Base-by-base conservation (phyloP, 2,329 filamentous ascomycete genomes). In the Gliomastix tumulicola region DNA sequence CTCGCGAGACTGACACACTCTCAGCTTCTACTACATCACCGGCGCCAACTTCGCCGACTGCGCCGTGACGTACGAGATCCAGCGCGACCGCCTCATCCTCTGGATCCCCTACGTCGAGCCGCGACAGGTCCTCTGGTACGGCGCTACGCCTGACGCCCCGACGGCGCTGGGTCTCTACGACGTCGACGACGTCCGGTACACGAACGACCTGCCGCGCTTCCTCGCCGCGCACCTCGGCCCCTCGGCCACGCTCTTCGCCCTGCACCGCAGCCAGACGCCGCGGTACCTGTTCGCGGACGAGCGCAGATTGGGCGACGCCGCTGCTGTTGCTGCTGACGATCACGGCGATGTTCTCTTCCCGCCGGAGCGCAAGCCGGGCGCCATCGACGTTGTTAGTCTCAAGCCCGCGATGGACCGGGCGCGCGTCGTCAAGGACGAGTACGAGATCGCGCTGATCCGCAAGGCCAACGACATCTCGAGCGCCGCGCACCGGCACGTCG, bases 391-490 rank as follows among this genome's bases (percentile, higher is more conserved):
- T 30, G 53, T 55, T 12, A 62, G 59, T 9, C 68, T 96, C 9
- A 73, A 74, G 44, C 71, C 72, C 2, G 84, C 85, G 34, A 89
- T 96, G 61, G 83, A 95, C 53, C 72, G 78, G 37, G 82, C 83
- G 17, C 82, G 90, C 21, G 82, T 90, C 3, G 69, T 86, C 58
- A 97, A 89, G 61, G 81, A 86, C 47, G 75, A 79, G 34, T 85
- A 80, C 51, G 84, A 89, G 61, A 68, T 88, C 39, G 81, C 79
- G 21, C 68, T 88, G 54, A 83, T 86, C 43, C 73, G 71, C 47
- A 79, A 80, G 40, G 90, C 92, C 22, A 92, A 89, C 53, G 74
- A 72, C 30, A 79, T 97, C 45, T 88, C 87, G 4, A 81, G 84
- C 2, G 68, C 72, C 22, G 92, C 84, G 1, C 92, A 97, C 59